A percentile compares a stretch with the other conserved stretches of the same genome.
These are phyloP conservation scores for Blastomyces gilchristii DNA, from an alignment of 2,329 filamentous ascomycete species.

Conservation along the genomic window DNA sequence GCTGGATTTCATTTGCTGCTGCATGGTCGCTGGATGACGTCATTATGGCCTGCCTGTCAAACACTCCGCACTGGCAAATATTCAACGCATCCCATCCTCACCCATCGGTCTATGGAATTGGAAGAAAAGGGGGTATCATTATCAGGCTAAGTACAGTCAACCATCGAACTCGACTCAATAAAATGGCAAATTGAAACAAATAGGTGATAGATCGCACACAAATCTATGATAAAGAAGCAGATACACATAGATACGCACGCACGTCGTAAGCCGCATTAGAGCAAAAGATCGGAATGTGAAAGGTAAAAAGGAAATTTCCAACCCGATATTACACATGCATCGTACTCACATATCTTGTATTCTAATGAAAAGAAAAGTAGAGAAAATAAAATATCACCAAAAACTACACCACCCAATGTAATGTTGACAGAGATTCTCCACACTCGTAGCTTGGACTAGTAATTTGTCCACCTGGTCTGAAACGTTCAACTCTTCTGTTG, in stretches of 20 bases:
- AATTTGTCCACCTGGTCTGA: slow-evolving; percentile 88
- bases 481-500: slow-evolving; percentile 71
- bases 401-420: slow-evolving; percentile 99
- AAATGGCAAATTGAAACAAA: neutral
- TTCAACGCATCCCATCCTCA: neutral
- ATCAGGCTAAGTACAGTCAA: neutral
- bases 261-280: neutral
- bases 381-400: slow-evolving; percentile 52
- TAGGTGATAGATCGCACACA: neutral
- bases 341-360: neutral
- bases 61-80: neutral
- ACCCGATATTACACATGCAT: neutral
- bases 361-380: neutral
- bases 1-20: neutral
- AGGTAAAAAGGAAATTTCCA: neutral
- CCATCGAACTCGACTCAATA: neutral
- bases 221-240: neutral
- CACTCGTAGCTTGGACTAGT: slow-evolving; percentile 86
- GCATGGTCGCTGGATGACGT: neutral
- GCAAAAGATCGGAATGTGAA: neutral
- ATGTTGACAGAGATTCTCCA: slow-evolving; percentile 97
- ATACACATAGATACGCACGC: neutral
- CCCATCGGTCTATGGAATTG: neutral
- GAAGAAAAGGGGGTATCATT: neutral
- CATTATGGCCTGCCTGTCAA: neutral